A percentile compares a stretch with the other conserved stretches of the same genome.
Conservation (phyloP, 192 early-diverging fungal genomes). For the Chytriomyces hyalinus region DNA sequence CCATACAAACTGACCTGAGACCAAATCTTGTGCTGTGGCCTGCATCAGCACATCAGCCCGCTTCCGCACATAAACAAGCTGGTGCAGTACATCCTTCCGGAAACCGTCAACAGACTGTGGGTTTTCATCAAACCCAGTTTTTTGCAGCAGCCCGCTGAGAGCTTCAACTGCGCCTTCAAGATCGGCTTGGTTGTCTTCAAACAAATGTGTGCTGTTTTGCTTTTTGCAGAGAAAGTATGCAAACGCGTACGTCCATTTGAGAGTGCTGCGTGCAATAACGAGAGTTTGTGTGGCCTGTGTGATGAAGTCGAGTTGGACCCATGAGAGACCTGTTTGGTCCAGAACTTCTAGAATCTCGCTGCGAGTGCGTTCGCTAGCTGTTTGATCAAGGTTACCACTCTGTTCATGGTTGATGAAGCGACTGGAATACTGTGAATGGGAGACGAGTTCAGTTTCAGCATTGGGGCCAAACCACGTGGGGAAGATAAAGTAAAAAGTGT, state of each 20-base stretch:
- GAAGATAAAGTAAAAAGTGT: not conserved
- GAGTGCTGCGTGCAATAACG: conserved; percentile 82
- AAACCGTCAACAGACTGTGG: conserved; percentile 63
- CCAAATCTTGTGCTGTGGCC: conserved; percentile 85
- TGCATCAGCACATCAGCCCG: conserved; percentile 86
- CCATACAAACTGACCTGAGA: conserved; percentile 81
- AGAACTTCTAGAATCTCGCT: conserved; percentile 96
- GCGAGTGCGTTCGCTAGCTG: conserved; percentile 82
- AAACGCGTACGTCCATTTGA: conserved; percentile 98
- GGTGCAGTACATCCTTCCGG: conserved; percentile 86
- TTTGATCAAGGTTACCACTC: conserved; percentile 81
- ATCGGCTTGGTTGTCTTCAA: conserved; percentile 97
- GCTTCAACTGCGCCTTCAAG: conserved; percentile 95
- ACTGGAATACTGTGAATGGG: conserved; percentile 79
- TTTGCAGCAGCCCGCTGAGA: conserved; percentile 88
- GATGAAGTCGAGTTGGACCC: conserved; percentile 98
- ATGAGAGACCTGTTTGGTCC: conserved; percentile 80
- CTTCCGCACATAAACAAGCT: conserved; percentile 84
- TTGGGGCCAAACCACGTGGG: not conserved
- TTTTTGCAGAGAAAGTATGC: conserved; percentile 83
- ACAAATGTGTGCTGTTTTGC: conserved; percentile 85
- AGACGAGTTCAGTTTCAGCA: not conserved
- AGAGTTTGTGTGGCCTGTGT: conserved; percentile 89
- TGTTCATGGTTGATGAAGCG: conserved; percentile 97
- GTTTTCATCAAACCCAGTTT: conserved; percentile 55